phyloP scores from a whole-genome alignment of 2,329 filamentous ascomycete genomes.

The Zymoseptoria brevis region DNA sequence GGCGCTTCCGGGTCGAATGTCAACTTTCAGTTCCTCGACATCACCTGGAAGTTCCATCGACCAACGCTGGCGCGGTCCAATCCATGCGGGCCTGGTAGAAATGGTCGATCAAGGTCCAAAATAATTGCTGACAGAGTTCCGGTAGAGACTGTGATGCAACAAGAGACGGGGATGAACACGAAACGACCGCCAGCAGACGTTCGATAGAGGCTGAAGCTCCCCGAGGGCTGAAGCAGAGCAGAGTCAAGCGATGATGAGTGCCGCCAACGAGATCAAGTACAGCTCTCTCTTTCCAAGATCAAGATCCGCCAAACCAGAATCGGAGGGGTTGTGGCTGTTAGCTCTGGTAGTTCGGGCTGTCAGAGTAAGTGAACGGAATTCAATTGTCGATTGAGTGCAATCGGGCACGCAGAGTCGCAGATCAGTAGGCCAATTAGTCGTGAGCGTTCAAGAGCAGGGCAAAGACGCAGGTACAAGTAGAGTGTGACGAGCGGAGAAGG shows the following conservation, averaged over 20 bases:
- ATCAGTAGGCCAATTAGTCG: neutral
- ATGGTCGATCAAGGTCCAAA: neutral
- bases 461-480: neutral
- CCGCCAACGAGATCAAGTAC: neutral
- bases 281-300: neutral
- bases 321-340: neutral
- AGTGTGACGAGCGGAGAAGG: neutral
- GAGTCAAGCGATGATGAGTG: neutral
- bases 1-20: conserved; percentile 2
- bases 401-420: neutral
- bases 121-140: neutral
- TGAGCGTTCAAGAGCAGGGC: neutral
- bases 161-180: neutral
- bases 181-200: conserved; percentile 1
- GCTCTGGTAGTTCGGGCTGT: neutral
- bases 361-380: neutral
- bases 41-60: conserved; percentile 22
- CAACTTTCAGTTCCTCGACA: conserved; percentile 11
- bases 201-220: neutral
- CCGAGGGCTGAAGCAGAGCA: neutral
- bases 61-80: conserved; percentile 4
- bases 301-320: neutral
- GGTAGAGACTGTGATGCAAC: conserved; percentile 1
- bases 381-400: neutral
- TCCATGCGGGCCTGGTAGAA: conserved; percentile 20